Evolutionary conservation across 495 filamentous ascomycete species (phyloP).

Genomic region (Hypoxylon rickii): DNA sequence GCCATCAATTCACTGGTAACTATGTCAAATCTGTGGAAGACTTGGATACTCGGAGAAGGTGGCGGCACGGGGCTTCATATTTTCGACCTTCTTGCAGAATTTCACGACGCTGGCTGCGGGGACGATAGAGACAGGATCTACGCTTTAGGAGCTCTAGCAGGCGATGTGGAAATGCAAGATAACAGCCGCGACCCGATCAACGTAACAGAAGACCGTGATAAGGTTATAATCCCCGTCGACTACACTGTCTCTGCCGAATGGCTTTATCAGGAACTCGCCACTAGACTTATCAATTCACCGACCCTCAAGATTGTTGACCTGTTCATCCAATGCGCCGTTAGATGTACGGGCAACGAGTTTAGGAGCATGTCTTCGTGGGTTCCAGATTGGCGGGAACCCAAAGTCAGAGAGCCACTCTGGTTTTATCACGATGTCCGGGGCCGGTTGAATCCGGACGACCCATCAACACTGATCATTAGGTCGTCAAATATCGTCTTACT

Average conservation of each 20-base stretch:
- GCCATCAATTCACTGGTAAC: neutral
- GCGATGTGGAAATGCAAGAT: neutral
- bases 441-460: neutral
- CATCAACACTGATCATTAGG: neutral
- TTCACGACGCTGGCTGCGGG: slow-evolving; percentile 1
- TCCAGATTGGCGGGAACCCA: slow-evolving; percentile 3
- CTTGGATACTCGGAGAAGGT: neutral
- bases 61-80: neutral
- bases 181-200: too few relatives aligned
- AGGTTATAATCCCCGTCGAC: neutral
- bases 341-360: neutral
- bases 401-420: neutral
- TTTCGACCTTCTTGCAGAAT: slow-evolving; percentile 1
- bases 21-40: neutral
- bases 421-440: neutral
- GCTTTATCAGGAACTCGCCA: neutral
- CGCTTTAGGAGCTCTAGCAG: slow-evolving; percentile 8
- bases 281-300: neutral
- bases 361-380: neutral
- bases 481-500: neutral
- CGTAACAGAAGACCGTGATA: neutral
- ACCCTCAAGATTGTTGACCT: neutral
- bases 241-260: neutral
- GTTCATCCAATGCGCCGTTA: neutral
- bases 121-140: slow-evolving; percentile 11